A percentile compares a stretch with the other conserved stretches of the same genome.
These are phyloP conservation scores for Pythium phragmiticola DNA, from an alignment of 352 stramenopile species.

Conservation along the genomic window DNA sequence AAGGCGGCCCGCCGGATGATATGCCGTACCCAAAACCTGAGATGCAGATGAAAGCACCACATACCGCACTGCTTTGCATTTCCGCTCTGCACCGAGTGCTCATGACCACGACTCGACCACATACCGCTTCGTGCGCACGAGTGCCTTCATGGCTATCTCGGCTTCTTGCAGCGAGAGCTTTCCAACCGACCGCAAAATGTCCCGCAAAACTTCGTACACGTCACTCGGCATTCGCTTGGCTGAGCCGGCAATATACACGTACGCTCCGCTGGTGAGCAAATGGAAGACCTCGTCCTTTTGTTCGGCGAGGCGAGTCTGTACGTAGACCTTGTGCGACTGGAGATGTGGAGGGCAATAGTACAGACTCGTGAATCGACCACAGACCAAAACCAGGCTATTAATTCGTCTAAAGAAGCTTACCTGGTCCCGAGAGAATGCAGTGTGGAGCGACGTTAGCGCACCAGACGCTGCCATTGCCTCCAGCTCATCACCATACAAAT, in stretches of 20 bases:
- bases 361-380: background rate
- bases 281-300: slow-evolving; percentile 72
- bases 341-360: background rate
- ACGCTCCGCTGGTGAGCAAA: slow-evolving; percentile 63
- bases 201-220: slow-evolving; percentile 87
- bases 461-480: slow-evolving; percentile 40
- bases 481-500: slow-evolving; percentile 85
- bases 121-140: slow-evolving; percentile 79
- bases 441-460: slow-evolving; percentile 71
- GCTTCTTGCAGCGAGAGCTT: slow-evolving; percentile 64
- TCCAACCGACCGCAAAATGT: slow-evolving; percentile 78
- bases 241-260: slow-evolving; percentile 86
- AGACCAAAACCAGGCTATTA: background rate
- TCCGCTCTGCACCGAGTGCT: too few species aligned
- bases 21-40: too few species aligned
- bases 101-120: slow-evolving; percentile 85
- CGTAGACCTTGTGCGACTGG: slow-evolving; percentile 89
- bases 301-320: slow-evolving; percentile 86
- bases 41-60: too few species aligned
- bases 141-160: slow-evolving; percentile 69
- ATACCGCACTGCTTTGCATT: too few species aligned
- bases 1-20: too few species aligned
- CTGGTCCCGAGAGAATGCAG: slow-evolving; percentile 90
- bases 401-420: slow-evolving; percentile 21
- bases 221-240: slow-evolving; percentile 92